Evolutionary conservation across 176 grass and related monocot species (phyloP), one percentile per base, ranked within the genome.

Genomic region (Zea luxurians): DNA sequence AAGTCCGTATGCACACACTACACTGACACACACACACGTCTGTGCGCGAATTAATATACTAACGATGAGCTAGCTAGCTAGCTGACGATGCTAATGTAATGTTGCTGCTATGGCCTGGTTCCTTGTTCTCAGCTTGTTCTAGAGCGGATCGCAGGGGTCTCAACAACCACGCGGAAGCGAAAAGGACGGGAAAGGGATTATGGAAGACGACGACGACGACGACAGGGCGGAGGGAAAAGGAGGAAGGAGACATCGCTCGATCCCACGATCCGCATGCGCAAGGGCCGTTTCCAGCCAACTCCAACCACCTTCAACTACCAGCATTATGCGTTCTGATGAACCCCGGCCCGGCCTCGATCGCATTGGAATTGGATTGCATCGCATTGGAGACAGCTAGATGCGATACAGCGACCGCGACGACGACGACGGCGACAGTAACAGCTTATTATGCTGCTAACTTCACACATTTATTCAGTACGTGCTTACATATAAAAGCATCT

Each of bases 271-370:
- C 8, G n/a, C 21, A 40, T 10, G 11, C 38, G 27, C 27, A 12
- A 18, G 20, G n/a, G 15, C 48, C 53, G 54, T 78, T 89, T 84
- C 86, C 57, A 64, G 86, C 86, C 86, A 89, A 89, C 86, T 89
- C 82, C 82, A 87, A 50, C 85, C 6, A 87, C 74, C 43, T 69
- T 61, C 74, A 88, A 49, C 82, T 15, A 66, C 37, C 63, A 9
- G 37, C 67, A 37, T 63, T 12, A 61, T 27, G 8, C 10, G 4
- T 27, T 27, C 27, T 27, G 27, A 27, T 27, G 27, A 27, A 27
- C 27, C 27, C 27, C 17, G 8, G 5, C 49, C 27, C 27, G 27
- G 27, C 27, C 27, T 27, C 27, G 27, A 27, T 27, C 27, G 27
- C 46, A 13, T 17, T 53, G 15, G 16, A 5, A 20, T 57, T 18